A percentile compares a stretch with the other conserved stretches of the same genome.
These are phyloP conservation scores for Aspergillus baeticus DNA, from an alignment of 495 filamentous ascomycete genomes.

Conservation along the genomic window DNA sequence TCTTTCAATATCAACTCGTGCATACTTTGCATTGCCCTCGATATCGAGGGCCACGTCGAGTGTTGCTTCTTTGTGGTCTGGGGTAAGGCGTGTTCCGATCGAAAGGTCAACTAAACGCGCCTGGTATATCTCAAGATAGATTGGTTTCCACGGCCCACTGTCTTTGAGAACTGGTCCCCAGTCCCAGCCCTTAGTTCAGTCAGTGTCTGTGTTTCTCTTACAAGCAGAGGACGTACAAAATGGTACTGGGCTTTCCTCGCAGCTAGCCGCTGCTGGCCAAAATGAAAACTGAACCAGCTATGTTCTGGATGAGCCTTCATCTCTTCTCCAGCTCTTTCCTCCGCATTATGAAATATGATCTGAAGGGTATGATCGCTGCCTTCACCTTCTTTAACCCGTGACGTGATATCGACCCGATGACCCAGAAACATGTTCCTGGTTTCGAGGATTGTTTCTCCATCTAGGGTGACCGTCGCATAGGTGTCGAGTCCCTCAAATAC, in stretches of 20 bases:
- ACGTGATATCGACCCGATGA: conserved; percentile 66
- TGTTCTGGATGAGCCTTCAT: conserved; percentile 44
- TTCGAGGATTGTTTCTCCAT: conserved; percentile 66
- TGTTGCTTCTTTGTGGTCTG: conserved; percentile 49
- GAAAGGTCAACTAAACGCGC: conserved; percentile 64
- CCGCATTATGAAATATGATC: conserved; percentile 54
- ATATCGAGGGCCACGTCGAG: conserved; percentile 55
- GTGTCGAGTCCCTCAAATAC: conserved; percentile 85
- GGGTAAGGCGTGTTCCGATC: conserved; percentile 45
- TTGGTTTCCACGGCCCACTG: conserved; percentile 55
- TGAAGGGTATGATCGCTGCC: conserved; percentile 44
- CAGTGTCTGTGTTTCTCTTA: no score
- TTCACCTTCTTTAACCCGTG: conserved; percentile 40
- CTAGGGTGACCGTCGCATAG: conserved; percentile 72
- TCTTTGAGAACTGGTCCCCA: conserved; percentile 78
- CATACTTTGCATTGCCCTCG: conserved; percentile 56
- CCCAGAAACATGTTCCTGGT: conserved; percentile 83
- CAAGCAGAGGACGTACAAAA: conserved; percentile 27
- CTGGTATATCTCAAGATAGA: conserved; percentile 77
- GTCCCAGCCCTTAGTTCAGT: conserved; percentile 70
- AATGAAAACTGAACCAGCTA: conserved; percentile 68
- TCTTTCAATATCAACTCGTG: conserved; percentile 43
- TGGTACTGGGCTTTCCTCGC: conserved; percentile 86
- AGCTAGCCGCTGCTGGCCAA: conserved; percentile 69
- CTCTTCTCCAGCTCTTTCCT: conserved; percentile 45